Evolutionary conservation across 148 eudicot species (phyloP), one percentile per base, ranked within the genome.

Genomic region (Amaranthus cruentus): DNA sequence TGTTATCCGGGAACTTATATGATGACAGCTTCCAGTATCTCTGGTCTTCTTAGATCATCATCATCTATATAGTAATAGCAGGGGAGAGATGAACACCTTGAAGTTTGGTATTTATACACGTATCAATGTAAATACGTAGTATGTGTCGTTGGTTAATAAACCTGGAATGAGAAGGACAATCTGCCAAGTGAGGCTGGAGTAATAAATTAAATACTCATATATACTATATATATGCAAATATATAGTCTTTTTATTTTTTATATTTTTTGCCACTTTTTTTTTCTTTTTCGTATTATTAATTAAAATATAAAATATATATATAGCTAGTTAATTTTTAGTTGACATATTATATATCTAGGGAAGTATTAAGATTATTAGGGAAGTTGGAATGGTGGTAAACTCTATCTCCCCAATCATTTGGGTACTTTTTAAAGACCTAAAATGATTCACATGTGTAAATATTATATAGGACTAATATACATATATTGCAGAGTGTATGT

Each of bases 11-110:
- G 47, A 78, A 76, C 50, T 66, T 75, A 60, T 72, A 62, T 51
- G 84, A 81, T 9, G 80, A 77, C 18, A 55, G 80, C 68, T 84
- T 76, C 59, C 83, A 54, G 57, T 78, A 81, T 51, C 68, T 75
- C 1, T 84, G 86, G 86, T 66, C 78, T 11, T 63, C 69, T 46
- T 79, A 64, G 51, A 70, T 43, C 47, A 58, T 46, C 47, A 58
- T 46, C 57, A 11, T 15, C 58, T 58, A 12, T 11, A 64, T n/a
- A 47, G 65, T 8, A 47, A 43, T 47, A 13, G 52, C 49, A 65
- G n/a, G 56, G 63, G 65, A 18, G 4, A 56, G 69, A 47, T 6
- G 21, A 48, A 12, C 69, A 66, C 69, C 69, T 47, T 9, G 14
- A 49, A 49, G 28, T 67, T 55, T 67, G 48, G 15, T 47, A 65